Conservation (phyloP, 2,329 filamentous ascomycete species). For the Verticillium zaregamsianum region DNA sequence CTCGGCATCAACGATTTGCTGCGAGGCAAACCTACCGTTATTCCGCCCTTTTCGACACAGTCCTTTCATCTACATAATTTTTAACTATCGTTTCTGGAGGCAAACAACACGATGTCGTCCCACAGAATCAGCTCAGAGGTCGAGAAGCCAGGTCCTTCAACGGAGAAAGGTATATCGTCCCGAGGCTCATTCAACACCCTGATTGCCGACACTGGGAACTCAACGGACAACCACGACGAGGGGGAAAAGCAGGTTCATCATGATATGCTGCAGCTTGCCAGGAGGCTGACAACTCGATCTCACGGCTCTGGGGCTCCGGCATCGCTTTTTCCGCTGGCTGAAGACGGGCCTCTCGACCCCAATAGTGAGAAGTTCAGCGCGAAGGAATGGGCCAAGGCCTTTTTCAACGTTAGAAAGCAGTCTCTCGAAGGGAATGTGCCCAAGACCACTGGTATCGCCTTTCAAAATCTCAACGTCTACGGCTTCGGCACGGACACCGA, state of each 20-base stretch:
- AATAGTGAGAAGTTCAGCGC: slow-evolving; percentile 34
- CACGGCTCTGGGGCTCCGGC: slow-evolving; percentile 15
- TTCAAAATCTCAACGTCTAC: slow-evolving; percentile 37
- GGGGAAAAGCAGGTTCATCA: slow-evolving; percentile 2
- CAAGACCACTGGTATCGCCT: slow-evolving; percentile 32
- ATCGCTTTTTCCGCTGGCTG: slow-evolving; percentile 20
- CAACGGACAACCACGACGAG: neutral
- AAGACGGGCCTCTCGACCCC: slow-evolving; percentile 30
- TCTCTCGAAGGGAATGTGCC: slow-evolving; percentile 19
- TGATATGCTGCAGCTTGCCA: slow-evolving; percentile 22
- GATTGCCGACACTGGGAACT: neutral
- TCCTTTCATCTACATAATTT: too few relatives aligned
- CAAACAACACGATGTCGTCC: neutral
- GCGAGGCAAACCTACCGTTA: too few relatives aligned
- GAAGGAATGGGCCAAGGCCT: slow-evolving; percentile 38
- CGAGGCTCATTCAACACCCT: neutral
- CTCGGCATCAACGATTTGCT: too few relatives aligned
- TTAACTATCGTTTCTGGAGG: neutral
- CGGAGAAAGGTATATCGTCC: neutral
- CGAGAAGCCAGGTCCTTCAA: neutral
- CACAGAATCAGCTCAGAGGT: neutral
- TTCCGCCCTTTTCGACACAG: too few relatives aligned
- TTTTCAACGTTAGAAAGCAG: slow-evolving; percentile 19
- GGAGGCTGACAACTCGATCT: slow-evolving; percentile 19
- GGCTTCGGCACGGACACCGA: slow-evolving; percentile 36